These are phyloP conservation scores for Colletotrichum cereale DNA, from an alignment of 2,329 filamentous ascomycete genomes.

Conservation along the genomic window DNA sequence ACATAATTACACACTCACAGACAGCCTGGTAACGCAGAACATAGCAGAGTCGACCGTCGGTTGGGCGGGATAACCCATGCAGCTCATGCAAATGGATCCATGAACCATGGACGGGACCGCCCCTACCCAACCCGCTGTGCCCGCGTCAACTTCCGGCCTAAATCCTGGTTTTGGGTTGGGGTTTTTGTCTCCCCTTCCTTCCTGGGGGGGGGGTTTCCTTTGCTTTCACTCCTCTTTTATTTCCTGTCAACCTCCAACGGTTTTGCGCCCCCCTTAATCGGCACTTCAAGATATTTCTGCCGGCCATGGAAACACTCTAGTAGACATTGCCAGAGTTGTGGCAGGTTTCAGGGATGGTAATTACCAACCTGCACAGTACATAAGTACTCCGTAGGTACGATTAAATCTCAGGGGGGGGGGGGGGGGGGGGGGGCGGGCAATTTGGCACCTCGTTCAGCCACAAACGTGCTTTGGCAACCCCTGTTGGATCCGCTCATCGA, in stretches of 20 bases:
- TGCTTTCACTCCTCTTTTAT: conserved; percentile 1
- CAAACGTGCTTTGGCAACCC: not conserved
- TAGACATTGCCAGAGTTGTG: not conserved
- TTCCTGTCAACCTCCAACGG: conserved; percentile 11
- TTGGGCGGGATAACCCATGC: not conserved
- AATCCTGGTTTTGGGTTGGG: conserved; percentile 31
- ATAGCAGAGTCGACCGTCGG: not conserved
- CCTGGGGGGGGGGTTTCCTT: too few relatives aligned
- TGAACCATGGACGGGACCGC: not conserved
- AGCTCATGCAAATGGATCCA: not conserved
- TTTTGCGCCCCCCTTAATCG: conserved; percentile 5
- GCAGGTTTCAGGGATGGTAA: not conserved
- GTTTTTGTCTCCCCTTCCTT: too few relatives aligned
- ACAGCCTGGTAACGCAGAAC: not conserved
- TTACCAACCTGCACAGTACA: not conserved
- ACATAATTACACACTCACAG: not conserved
- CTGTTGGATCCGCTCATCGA: conserved; percentile 9
- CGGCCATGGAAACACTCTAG: not conserved
- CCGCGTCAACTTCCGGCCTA: conserved; percentile 2
- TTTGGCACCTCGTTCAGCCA: conserved; percentile 9
- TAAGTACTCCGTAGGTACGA: not conserved
- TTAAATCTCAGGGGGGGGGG: not conserved
- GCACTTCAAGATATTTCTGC: not conserved
- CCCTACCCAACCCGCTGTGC: not conserved
- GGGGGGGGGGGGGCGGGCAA: too few relatives aligned